These are phyloP conservation scores for Triangularia verruculosa DNA, from an alignment of 2,329 filamentous ascomycete genomes.

Conservation along the genomic window DNA sequence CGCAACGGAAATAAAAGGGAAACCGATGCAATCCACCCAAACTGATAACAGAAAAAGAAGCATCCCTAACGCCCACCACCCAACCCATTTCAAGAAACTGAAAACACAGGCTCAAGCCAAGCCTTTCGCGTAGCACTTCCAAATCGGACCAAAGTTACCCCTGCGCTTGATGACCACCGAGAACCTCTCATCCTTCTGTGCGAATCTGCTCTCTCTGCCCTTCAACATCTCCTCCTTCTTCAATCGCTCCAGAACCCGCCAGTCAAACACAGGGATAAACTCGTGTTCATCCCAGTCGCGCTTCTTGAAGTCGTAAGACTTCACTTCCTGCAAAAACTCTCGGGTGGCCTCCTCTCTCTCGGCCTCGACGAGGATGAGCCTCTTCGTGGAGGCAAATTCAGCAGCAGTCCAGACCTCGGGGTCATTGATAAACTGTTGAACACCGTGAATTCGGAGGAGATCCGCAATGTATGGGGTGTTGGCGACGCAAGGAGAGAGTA, in stretches of 20 bases:
- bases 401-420: slow-evolving; percentile 35
- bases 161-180: slow-evolving; percentile 12
- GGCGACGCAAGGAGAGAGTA: slow-evolving; percentile 44
- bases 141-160: slow-evolving; percentile 18
- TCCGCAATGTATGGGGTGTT: slow-evolving; percentile 35
- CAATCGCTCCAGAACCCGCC: slow-evolving; percentile 36
- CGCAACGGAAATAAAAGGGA: background rate
- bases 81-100: background rate
- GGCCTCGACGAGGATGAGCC: slow-evolving; percentile 36
- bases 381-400: slow-evolving; percentile 18
- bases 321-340: slow-evolving; percentile 32
- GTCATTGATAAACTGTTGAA: slow-evolving; percentile 35
- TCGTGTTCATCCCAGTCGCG: slow-evolving; percentile 26
- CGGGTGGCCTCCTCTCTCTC: slow-evolving; percentile 30
- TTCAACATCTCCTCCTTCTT: slow-evolving; percentile 26
- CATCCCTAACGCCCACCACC: background rate
- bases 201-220: background rate
- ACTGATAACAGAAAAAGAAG: background rate
- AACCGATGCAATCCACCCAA: background rate
- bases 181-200: slow-evolving; percentile 8
- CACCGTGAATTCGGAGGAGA: slow-evolving; percentile 43
- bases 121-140: slow-evolving; percentile 25
- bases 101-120: background rate
- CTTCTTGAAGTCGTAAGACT: slow-evolving; percentile 19
- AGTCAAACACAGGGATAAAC: slow-evolving; percentile 38